A percentile compares a stretch with the other conserved stretches of the same genome.
These are phyloP conservation scores for Pythium phragmiticola DNA, from an alignment of 352 stramenopile species.

Conservation along the genomic window DNA sequence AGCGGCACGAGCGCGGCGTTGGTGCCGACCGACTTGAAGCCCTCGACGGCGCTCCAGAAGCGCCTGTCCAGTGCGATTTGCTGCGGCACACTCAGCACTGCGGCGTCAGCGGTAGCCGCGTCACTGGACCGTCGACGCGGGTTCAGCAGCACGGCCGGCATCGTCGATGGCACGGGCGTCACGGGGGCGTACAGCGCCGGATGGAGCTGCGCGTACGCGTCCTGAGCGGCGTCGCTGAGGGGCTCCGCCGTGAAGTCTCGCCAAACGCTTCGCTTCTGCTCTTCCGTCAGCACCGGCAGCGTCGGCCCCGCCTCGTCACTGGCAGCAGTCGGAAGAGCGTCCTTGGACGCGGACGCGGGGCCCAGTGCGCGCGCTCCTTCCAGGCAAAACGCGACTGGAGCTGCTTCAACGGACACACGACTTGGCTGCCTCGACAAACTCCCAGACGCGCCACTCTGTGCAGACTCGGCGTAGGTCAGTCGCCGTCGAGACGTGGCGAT, in stretches of 20 bases:
- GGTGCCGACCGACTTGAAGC: slow-evolving; percentile 46
- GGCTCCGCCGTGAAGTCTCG: slow-evolving; percentile 35
- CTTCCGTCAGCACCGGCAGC: slow-evolving; percentile 28
- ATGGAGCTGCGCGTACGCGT: slow-evolving; percentile 62
- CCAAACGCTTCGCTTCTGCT: slow-evolving; percentile 45
- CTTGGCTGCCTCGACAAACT: neutral
- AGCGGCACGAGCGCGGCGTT: slow-evolving; percentile 26
- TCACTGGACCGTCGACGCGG: neutral
- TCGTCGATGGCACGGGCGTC: neutral
- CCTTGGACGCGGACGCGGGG: neutral
- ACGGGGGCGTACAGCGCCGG: slow-evolving; percentile 38
- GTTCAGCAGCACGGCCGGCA: neutral
- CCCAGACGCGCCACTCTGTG: neutral
- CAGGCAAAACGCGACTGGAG: slow-evolving; percentile 10
- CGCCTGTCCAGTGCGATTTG: slow-evolving; percentile 37
- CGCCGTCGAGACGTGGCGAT: neutral
- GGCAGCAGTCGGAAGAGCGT: neutral
- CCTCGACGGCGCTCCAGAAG: slow-evolving; percentile 71
- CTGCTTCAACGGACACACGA: neutral
- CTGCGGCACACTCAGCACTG: neutral
- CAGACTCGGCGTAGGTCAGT: neutral
- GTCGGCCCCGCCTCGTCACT: neutral
- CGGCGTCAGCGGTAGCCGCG: neutral
- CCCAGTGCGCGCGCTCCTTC: slow-evolving; percentile 7
- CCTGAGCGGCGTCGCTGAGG: slow-evolving; percentile 43